Base-by-base conservation (phyloP, 441 rosid species). In the Lepidium campestre region DNA sequence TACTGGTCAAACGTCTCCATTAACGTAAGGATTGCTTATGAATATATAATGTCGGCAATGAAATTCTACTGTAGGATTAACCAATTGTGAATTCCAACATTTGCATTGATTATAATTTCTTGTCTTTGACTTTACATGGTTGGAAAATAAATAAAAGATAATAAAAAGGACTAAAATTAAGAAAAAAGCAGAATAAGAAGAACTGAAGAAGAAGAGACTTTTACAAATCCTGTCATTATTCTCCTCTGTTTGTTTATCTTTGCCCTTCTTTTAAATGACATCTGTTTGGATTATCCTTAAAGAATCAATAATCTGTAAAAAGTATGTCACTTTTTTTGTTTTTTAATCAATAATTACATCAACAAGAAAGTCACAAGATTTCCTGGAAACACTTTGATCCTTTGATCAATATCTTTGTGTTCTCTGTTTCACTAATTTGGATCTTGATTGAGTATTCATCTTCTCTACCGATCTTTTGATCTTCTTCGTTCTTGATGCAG, bases 401-500 rank as follows among this genome's bases (percentile, higher is more conserved):
- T 45, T 59, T 63, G 44, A 74, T 49, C 49, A 46, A 46, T 35
- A 67, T 40, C 62, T 69, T 62, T 6, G 57, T 41, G 17, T n/a
- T 79, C 18, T 61, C 56, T 7, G 34, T 47, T 5, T 73, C 81
- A n/a, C 56, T 54, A 22, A 78, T 72, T 61, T 78, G 67, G 67
- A 80, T 75, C 75, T 67, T 68, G 75, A 77, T 68, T 4, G 73
- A 61, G 41, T 52, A 76, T 55, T 59, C 54, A 5, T 70, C 79
- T 36, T 77, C 81, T 61, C 50, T 53, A 71, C 71, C 64, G 1
- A 62, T 55, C 23, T 15, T 74, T 23, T 49, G 59, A 4, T 68
- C 69, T 13, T 67, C 57, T 0, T 72, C 67, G 50, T 44, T 65
- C 61, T 73, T 66, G 56, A 66, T 15, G 42, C 91, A 86, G 79